Evolutionary conservation across 345 rosid species (phyloP), one percentile per base, ranked within the genome.

Genomic region (Raphanus sativus): DNA sequence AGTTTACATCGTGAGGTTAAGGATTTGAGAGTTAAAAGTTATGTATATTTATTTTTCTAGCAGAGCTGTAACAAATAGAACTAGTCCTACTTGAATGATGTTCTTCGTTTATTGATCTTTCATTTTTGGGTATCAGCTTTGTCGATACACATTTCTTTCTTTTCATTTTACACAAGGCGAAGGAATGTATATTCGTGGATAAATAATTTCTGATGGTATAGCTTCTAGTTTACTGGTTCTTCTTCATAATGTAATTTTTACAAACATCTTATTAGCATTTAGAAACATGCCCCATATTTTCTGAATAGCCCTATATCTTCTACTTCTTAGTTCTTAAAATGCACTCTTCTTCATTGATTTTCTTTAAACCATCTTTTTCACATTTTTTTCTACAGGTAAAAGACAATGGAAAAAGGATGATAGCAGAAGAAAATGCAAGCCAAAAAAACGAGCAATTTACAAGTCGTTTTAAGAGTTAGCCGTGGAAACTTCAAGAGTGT

Each of bases 381-480:
- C 76, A 32, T 42, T 80, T 80, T 65, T 81, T 71, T 71, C 81
- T 77, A 69, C 34, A 33, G 62, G 65, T 29, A 11, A 10, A 76
- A 69, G 42, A 73, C 65, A 60, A 74, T 52, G 67, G 63, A 9
- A 73, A 67, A 84, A 65, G 50, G 73, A 54, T 72, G 65, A 67
- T 52, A 21, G 21, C 21, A 21, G 42, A 28, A 33, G 77, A 42
- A 48, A 56, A 59, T 65, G 45, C 50, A 3, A 66, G 52, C 24
- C 56, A 66, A 67, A 66, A 21, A 67, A 70, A 26, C 4, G 13
- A 45, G 61, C 58, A 75, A 75, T 85, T 78, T 86, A 86, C 89
- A 86, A 32, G 73, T 74, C 65, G 75, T 76, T 32, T 33, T 6
- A 29, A 67, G 60, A 62, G 86, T 84, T 85, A 73, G 81, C 55